phyloP scores from a whole-genome alignment of 805 yeast species.

The Pichia heedii region DNA sequence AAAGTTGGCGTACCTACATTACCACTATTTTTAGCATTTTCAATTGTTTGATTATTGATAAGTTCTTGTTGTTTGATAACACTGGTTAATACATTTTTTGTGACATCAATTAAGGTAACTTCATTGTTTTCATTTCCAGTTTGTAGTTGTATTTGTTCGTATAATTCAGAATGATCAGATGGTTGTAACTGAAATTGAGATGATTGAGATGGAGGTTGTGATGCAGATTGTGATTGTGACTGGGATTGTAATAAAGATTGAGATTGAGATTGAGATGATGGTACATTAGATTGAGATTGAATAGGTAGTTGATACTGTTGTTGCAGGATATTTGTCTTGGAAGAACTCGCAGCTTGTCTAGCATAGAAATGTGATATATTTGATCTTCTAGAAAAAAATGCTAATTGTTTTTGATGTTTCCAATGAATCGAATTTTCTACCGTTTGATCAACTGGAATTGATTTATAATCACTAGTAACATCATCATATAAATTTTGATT shows the following conservation, averaged over 20 bases:
- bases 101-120: constrained; percentile 31
- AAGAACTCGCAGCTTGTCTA: constrained; percentile 65
- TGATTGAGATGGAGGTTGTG: constrained; percentile 8
- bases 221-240: constrained; percentile 12
- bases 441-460: constrained; percentile 28
- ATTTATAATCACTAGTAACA: constrained; percentile 8
- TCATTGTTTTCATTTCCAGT: constrained; percentile 9
- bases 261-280: background rate
- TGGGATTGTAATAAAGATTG: background rate
- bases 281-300: too few relatives aligned
- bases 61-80: constrained; percentile 21
- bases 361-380: constrained; percentile 76
- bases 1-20: constrained; percentile 33
- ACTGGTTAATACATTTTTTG: constrained; percentile 29
- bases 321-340: constrained; percentile 32
- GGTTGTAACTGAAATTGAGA: background rate
- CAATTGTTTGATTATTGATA: constrained; percentile 9
- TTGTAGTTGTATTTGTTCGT: constrained; percentile 9
- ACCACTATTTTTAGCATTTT: constrained; percentile 15
- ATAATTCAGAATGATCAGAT: too few relatives aligned
- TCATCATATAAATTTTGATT: constrained; percentile 8
- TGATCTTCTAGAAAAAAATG: constrained; percentile 56
- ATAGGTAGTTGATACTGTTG: constrained; percentile 27
- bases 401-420: constrained; percentile 74
- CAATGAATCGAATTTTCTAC: constrained; percentile 41